A percentile compares a stretch with the other conserved stretches of the same genome.
Conservation (phyloP, 2,329 filamentous ascomycete species). For the Tolypocladium inflatum region DNA sequence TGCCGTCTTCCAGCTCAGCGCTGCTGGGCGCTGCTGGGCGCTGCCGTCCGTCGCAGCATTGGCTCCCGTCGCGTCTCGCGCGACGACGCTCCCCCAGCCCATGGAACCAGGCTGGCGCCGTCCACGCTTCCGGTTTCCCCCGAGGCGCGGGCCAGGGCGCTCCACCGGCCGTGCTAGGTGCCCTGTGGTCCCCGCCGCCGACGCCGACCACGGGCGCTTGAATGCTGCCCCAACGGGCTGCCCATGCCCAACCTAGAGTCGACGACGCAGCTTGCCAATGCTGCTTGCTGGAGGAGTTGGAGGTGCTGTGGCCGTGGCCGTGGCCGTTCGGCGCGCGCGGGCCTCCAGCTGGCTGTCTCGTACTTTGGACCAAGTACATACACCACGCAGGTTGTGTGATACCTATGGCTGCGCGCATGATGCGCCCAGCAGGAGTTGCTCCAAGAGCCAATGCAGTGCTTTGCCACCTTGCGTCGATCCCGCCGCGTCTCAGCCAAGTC, state of each 20-base stretch:
- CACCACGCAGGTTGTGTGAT: too few species aligned
- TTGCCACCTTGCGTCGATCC: background rate
- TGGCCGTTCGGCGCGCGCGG: background rate
- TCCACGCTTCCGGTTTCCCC: constrained; percentile 2
- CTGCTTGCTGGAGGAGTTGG: too few species aligned
- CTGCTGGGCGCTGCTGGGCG: background rate
- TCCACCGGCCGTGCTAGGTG: background rate
- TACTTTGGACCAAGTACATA: too few species aligned
- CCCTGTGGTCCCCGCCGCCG: background rate
- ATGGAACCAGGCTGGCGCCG: background rate
- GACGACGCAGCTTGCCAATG: too few species aligned
- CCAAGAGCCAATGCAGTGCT: too few species aligned
- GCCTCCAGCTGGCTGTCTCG: background rate
- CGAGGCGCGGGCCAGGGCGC: background rate
- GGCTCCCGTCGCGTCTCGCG: background rate
- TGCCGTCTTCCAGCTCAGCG: background rate
- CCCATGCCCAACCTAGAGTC: too few species aligned
- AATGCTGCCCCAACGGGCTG: background rate
- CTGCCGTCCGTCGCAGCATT: background rate
- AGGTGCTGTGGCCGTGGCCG: background rate
- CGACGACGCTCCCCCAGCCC: background rate
- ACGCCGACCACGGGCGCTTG: background rate
- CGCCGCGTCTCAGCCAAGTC: background rate
- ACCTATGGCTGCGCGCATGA: too few species aligned
- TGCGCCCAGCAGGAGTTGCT: too few species aligned